Conservation (phyloP, 202 grass and related monocot genomes). For the Zizania palustris region DNA sequence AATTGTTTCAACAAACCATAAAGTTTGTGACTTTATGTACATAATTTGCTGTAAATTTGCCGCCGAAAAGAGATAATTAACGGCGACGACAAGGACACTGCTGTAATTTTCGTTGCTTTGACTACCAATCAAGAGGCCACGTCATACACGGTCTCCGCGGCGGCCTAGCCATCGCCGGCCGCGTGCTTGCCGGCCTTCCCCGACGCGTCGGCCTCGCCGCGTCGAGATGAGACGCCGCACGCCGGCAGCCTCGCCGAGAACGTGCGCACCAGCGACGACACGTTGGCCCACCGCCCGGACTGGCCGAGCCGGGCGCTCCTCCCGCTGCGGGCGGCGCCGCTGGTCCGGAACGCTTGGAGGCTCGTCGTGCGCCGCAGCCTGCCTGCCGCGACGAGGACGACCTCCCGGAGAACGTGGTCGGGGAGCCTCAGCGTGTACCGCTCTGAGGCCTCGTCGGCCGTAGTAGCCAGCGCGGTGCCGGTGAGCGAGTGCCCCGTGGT, state of each 20-base stretch:
- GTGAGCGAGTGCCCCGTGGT: constrained; percentile 62
- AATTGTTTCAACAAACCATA: background rate
- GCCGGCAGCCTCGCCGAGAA: constrained; percentile 51
- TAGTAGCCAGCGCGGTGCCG: background rate
- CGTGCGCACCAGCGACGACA: constrained; percentile 44
- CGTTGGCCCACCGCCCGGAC: constrained; percentile 51
- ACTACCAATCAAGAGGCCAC: constrained; percentile 3
- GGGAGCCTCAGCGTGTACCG: constrained; percentile 70
- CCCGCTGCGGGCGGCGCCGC: constrained; percentile 19
- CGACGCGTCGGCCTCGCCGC: constrained; percentile 25
- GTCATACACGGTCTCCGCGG: constrained; percentile 48
- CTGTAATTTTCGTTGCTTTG: constrained; percentile 12
- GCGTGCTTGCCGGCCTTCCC: constrained; percentile 25
- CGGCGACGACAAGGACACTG: constrained; percentile 9
- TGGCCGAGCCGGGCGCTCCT: constrained; percentile 55
- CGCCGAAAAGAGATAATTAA: constrained; percentile 23
- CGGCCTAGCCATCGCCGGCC: background rate
- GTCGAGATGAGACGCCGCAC: constrained; percentile 43
- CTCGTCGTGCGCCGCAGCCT: constrained; percentile 66
- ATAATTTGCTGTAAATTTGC: background rate
- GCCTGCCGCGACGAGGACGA: constrained; percentile 32
- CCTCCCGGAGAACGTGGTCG: constrained; percentile 53
- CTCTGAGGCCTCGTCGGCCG: constrained; percentile 20
- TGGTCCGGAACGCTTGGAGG: constrained; percentile 9
- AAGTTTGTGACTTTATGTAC: constrained; percentile 28